phyloP scores from a whole-genome alignment of 23 red algal species.

The Gracilaria caudata region DNA sequence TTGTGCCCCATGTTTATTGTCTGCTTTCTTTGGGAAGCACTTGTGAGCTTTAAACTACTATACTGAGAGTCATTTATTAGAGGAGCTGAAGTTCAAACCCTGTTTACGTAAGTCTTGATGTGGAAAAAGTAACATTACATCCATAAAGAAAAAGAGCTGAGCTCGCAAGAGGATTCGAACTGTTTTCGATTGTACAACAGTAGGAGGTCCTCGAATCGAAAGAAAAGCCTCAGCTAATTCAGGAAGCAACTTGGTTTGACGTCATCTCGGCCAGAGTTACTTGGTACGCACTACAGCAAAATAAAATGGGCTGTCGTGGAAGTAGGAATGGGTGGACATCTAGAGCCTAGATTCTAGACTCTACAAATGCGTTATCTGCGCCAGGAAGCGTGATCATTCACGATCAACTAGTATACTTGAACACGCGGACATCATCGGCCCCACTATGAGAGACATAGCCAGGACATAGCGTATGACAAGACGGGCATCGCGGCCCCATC shows the following conservation, averaged over 20 bases:
- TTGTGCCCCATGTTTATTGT: no score
- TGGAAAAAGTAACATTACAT: no score
- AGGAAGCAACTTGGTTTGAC: slow-evolving; percentile 94
- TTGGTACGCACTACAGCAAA: slow-evolving; percentile 52
- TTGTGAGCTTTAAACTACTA: no score
- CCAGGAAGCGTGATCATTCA: slow-evolving; percentile 88
- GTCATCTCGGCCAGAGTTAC: slow-evolving; percentile 78
- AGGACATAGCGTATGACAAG: no score
- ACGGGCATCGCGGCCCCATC: slow-evolving; percentile 81
- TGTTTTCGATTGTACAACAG: no score
- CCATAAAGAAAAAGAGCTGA: no score
- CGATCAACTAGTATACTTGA: slow-evolving; percentile 83
- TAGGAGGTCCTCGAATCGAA: slow-evolving; percentile 55
- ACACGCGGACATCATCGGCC: slow-evolving; percentile 94
- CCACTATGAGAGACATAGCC: slow-evolving; percentile 84
- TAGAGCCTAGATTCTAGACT: no score
- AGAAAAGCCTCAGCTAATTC: not conserved
- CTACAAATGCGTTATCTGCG: slow-evolving; percentile 82
- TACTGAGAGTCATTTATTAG: no score
- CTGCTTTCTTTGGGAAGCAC: no score
- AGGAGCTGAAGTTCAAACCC: no score
- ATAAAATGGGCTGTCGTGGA: slow-evolving; percentile 91
- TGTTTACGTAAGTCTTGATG: no score
- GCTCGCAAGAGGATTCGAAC: no score
- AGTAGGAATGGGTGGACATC: slow-evolving; percentile 89